phyloP scores from a whole-genome alignment of 2,329 filamentous ascomycete species.

The Penicillium digitatum region DNA sequence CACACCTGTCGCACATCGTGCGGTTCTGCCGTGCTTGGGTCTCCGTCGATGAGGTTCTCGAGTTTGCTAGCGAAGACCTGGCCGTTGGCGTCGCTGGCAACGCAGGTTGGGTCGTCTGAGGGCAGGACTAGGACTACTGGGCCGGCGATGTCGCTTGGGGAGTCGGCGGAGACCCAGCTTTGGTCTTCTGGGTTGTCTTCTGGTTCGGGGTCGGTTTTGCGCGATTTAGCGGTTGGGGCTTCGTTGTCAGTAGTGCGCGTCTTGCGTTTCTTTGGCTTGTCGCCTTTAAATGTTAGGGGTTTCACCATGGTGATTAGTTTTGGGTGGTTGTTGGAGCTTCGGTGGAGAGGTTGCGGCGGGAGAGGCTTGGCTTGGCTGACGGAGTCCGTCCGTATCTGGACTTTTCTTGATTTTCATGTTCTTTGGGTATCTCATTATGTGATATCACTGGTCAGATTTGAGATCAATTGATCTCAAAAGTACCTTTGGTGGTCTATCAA shows the following conservation, averaged over 20 bases:
- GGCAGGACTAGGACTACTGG: slow-evolving; percentile 80
- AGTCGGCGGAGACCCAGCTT: slow-evolving; percentile 85
- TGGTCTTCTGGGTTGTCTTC: slow-evolving; percentile 61
- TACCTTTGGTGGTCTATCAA: slow-evolving; percentile 11
- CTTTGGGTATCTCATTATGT: not conserved
- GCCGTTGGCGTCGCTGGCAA: slow-evolving; percentile 82
- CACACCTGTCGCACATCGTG: slow-evolving; percentile 96
- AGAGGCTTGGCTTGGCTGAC: not conserved
- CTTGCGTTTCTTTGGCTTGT: slow-evolving; percentile 92
- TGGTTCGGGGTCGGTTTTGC: slow-evolving; percentile 23
- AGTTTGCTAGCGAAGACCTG: slow-evolving; percentile 77
- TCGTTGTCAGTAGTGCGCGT: slow-evolving; percentile 53
- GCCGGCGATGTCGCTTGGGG: slow-evolving; percentile 68
- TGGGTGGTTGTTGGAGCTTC: slow-evolving; percentile 3
- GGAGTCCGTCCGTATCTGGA: not conserved
- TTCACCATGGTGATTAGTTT: slow-evolving; percentile 54
- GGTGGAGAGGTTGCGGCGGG: slow-evolving; percentile 1
- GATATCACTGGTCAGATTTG: not conserved
- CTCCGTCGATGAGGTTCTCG: slow-evolving; percentile 82
- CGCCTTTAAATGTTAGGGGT: slow-evolving; percentile 90
- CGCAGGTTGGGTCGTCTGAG: slow-evolving; percentile 65
- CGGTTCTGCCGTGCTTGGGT: slow-evolving; percentile 81
- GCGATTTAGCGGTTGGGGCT: slow-evolving; percentile 19
- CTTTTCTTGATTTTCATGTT: not conserved
- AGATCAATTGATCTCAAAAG: not conserved